Base-by-base conservation (phyloP, 2,329 filamentous ascomycete species). In the Cladosporium austrohemisphaericum region DNA sequence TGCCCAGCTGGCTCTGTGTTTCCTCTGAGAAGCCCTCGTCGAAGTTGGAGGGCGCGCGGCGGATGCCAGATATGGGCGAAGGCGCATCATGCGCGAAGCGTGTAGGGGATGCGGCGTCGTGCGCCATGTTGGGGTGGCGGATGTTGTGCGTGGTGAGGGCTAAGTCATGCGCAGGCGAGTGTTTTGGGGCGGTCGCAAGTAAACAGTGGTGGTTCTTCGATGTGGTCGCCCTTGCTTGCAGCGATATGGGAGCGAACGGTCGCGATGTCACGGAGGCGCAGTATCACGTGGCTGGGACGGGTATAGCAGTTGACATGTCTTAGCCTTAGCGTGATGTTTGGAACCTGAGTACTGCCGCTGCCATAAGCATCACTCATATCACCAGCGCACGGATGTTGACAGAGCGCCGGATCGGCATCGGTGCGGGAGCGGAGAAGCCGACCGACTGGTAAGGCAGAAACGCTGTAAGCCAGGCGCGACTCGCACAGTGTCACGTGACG, bases 21-120 rank as follows among this genome's bases (percentile, higher is more conserved):
- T 91, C 87, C 65, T 93, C 59, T 5, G 88, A 91, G 67, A 93
- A 94, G 61, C 89, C 89, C 71, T 94, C 89, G 71, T 94, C 88
- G 51, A 89, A 50, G 37, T 56, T 56, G 36, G 51, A 55, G 32
- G 46, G 48, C 25, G 49, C 43, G 52, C 52, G 54, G 28, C 48
- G 52, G 32, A 59, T 48, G 41, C 57, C 49, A 51, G 44, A 50
- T 37, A 53, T 45, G 38, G 54, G 52, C 51, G 54, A 46, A 3
- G 44, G 44, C 33, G 37, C 47, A 23, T 49, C 28, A 22, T 36
- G 22, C 5, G 19, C 16, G 14, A 49, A 49, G 10, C 20, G 22
- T 18, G 37, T 26, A 35, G 26, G 47, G 23, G 38, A 41, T 14
- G 28, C 47, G 37, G 37, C 32, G 23, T 43, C 37, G 38, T 35